These are phyloP conservation scores for Petunia hybrid DNA, from an alignment of 305 asterid species.

Conservation along the genomic window DNA sequence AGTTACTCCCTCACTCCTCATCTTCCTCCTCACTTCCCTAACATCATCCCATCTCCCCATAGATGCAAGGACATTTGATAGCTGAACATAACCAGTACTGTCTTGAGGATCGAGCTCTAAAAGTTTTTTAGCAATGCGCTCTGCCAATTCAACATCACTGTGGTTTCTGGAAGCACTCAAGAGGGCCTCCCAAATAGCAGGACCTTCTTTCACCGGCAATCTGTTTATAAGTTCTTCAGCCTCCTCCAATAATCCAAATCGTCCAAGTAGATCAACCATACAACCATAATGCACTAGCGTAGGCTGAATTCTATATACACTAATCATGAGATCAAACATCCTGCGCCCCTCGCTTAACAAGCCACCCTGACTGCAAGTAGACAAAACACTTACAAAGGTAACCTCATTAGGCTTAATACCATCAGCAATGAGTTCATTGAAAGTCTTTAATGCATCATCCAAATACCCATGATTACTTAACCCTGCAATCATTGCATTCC, in stretches of 20 bases:
- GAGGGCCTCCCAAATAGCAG: conserved; percentile 50
- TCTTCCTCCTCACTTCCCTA: conserved; percentile 42
- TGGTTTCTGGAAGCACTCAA: conserved; percentile 51
- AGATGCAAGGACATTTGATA: conserved; percentile 51
- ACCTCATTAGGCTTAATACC: conserved; percentile 46
- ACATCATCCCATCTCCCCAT: conserved; percentile 44
- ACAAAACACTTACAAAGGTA: conserved; percentile 48
- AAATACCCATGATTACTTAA: conserved; percentile 52
- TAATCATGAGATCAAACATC: conserved; percentile 46
- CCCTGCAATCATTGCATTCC: conserved; percentile 56
- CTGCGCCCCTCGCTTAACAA: conserved; percentile 43
- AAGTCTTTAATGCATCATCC: conserved; percentile 42
- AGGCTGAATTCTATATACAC: conserved; percentile 43
- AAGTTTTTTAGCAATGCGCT: conserved; percentile 43
- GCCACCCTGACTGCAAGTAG: conserved; percentile 55
- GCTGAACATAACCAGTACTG: conserved; percentile 47
- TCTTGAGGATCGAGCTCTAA: conserved; percentile 46
- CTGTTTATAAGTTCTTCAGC: conserved; percentile 45
- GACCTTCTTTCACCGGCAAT: conserved; percentile 41
- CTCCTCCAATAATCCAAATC: conserved; percentile 48
- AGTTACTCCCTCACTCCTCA: conserved; percentile 41
- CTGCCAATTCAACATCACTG: conserved; percentile 45
- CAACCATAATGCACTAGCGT: conserved; percentile 52
- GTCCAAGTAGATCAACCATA: conserved; percentile 53
- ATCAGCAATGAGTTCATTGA: conserved; percentile 41